These are phyloP conservation scores for Podaxis sp. DNA, from an alignment of 768 basidiomycete species.

Conservation along the genomic window DNA sequence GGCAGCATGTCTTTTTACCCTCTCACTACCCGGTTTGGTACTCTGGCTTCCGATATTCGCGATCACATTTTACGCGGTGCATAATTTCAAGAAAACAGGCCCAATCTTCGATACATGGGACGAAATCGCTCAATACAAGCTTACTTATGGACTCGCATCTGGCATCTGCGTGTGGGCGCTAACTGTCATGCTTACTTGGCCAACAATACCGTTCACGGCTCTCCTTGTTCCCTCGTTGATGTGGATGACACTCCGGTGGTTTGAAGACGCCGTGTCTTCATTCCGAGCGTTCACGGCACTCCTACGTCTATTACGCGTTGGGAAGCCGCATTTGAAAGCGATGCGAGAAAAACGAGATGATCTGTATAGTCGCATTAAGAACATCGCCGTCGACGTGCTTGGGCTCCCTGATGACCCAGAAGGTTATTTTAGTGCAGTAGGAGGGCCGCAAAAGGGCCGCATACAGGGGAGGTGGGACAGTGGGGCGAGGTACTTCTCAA, in stretches of 20 bases:
- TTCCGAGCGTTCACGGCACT: constrained; percentile 73
- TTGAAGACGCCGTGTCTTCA: constrained; percentile 80
- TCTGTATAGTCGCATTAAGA: constrained; percentile 65
- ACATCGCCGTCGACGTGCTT: constrained; percentile 54
- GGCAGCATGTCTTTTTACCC: constrained; percentile 55
- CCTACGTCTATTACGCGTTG: constrained; percentile 58
- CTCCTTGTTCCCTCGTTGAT: constrained; percentile 68
- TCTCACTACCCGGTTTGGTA: constrained; percentile 75
- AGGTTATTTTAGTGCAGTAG: constrained; percentile 52
- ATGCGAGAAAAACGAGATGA: constrained; percentile 53
- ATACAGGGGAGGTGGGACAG: constrained; percentile 70
- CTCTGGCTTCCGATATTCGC: constrained; percentile 81
- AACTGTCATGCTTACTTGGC: constrained; percentile 57
- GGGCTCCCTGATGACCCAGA: constrained; percentile 73
- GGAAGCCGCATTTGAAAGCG: constrained; percentile 50
- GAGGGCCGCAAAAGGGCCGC: constrained; percentile 70
- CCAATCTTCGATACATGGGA: constrained; percentile 87
- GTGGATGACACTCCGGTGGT: constrained; percentile 91
- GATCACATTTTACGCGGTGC: constrained; percentile 67
- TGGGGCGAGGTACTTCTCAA: constrained; percentile 72
- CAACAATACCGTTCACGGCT: constrained; percentile 54
- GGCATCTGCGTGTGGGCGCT: constrained; percentile 66
- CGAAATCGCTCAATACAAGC: constrained; percentile 88
- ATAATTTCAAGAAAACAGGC: constrained; percentile 77
- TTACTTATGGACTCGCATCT: constrained; percentile 76